Conservation (phyloP, 345 rosid species). For the Eucalyptus sp. region DNA sequence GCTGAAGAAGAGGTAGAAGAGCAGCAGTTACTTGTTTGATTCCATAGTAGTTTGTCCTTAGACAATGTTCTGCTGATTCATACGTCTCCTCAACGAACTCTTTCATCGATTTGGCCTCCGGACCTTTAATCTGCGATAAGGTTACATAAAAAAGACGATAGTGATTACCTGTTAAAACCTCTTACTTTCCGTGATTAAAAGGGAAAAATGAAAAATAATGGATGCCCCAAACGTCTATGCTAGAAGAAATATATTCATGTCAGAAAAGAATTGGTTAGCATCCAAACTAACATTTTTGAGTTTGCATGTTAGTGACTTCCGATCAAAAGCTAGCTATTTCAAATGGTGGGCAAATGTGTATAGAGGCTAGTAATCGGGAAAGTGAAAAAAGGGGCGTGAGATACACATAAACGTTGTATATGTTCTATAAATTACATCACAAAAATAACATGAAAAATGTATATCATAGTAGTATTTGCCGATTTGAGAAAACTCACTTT, state of each 20-base stretch:
- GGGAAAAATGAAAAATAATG: background rate
- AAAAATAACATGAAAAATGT: background rate
- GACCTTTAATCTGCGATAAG: background rate
- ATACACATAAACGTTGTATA: background rate
- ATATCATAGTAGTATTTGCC: background rate
- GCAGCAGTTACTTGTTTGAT: background rate
- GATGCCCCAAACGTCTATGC: background rate
- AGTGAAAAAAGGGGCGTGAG: background rate
- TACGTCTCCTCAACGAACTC: background rate
- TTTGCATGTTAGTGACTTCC: background rate
- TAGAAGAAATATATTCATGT: background rate
- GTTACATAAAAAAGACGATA: background rate
- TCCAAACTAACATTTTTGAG: background rate
- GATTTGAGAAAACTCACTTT: background rate
- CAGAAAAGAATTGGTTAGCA: background rate
- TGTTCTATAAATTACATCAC: background rate
- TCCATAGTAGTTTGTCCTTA: constrained; percentile 9
- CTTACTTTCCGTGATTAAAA: background rate
- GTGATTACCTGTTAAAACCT: background rate
- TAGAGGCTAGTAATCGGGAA: background rate
- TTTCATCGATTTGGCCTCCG: background rate
- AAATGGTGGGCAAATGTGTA: background rate
- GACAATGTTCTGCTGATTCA: constrained; percentile 1
- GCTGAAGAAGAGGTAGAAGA: constrained; percentile 2
- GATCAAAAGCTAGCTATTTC: background rate